A percentile compares a stretch with the other conserved stretches of the same genome.
phyloP scores from a whole-genome alignment of 2,329 filamentous ascomycete species.

The Sphaerostilbella broomeana region DNA sequence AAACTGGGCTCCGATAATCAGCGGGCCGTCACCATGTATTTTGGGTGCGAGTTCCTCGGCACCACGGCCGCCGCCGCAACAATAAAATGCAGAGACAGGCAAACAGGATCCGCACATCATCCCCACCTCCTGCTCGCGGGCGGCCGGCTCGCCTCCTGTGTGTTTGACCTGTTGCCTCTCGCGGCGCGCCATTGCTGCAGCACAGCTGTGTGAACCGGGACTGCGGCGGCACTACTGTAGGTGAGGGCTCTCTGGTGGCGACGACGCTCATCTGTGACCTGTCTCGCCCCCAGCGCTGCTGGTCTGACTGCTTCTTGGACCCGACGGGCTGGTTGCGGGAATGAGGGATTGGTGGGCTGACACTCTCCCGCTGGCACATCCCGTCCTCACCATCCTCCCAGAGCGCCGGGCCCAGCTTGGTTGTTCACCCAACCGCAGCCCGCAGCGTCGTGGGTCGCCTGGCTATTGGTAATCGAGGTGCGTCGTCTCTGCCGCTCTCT shows the following conservation, averaged over 20 bases:
- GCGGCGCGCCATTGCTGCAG: too few relatives aligned
- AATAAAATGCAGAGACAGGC: too few relatives aligned
- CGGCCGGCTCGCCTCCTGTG: too few relatives aligned
- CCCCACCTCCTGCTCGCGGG: too few relatives aligned
- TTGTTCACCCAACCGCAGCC: constrained; percentile 6
- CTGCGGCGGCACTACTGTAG: constrained; percentile 9
- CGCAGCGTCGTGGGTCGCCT: constrained; percentile 2
- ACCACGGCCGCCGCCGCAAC: too few relatives aligned
- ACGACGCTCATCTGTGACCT: constrained; percentile 3
- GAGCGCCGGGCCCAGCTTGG: constrained; percentile 9
- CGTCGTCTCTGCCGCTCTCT: neutral
- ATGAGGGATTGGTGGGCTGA: constrained; percentile 11
- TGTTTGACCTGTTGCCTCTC: too few relatives aligned
- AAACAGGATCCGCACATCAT: too few relatives aligned
- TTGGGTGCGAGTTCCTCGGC: too few relatives aligned
- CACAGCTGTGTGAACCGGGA: too few relatives aligned
- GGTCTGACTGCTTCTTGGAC: constrained; percentile 13
- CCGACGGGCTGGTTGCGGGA: constrained; percentile 13
- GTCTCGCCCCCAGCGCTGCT: constrained; percentile 7
- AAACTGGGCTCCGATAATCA: too few relatives aligned
- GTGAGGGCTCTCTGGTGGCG: neutral
- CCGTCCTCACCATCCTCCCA: constrained; percentile 14
- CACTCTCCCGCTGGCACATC: constrained; percentile 12
- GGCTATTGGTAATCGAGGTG: neutral
- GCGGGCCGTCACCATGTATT: too few relatives aligned